Evolutionary conservation across 78 protist species (phyloP).

Genomic region (Polysphondylium violaceum): DNA sequence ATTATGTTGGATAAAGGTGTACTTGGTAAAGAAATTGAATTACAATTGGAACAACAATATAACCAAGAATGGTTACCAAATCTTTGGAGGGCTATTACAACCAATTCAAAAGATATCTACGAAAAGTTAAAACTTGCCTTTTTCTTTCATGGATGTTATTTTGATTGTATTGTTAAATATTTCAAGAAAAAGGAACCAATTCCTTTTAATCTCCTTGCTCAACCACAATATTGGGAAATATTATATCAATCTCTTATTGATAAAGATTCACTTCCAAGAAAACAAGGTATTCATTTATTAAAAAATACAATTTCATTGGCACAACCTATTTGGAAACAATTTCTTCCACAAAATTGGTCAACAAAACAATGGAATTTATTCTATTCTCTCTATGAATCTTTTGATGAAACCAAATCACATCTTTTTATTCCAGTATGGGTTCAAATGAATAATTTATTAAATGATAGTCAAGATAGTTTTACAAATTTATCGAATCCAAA

Average conservation of each 20-base stretch:
- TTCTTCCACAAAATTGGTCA: slow-evolving; percentile 19
- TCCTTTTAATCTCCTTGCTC: slow-evolving; percentile 27
- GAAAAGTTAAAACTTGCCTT: slow-evolving; percentile 50
- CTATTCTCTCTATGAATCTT: slow-evolving; percentile 44
- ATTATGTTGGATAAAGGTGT: neutral
- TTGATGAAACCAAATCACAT: slow-evolving; percentile 75
- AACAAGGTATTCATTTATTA: slow-evolving; percentile 49
- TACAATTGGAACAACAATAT: neutral
- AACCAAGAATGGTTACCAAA: slow-evolving; percentile 11
- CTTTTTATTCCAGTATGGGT: slow-evolving; percentile 70
- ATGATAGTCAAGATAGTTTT: neutral
- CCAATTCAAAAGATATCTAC: slow-evolving; percentile 4
- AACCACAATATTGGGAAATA: slow-evolving; percentile 8
- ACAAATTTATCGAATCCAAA: neutral
- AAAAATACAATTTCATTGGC: slow-evolving; percentile 31
- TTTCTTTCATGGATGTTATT: slow-evolving; percentile 26
- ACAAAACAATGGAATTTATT: slow-evolving; percentile 56
- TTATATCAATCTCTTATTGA: slow-evolving; percentile 35
- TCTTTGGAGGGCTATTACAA: slow-evolving; percentile 18
- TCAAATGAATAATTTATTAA: slow-evolving; percentile 5
- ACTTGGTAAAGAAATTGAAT: neutral
- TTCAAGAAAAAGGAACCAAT: neutral
- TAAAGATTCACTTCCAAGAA: slow-evolving; percentile 59
- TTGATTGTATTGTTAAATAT: neutral
- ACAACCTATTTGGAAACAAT: slow-evolving; percentile 6